Percentiles rank a stretch among this genome's conserved stretches.
Evolutionary conservation across 2,329 filamentous ascomycete species (phyloP).

Genomic region (Fusarium agapanthi): DNA sequence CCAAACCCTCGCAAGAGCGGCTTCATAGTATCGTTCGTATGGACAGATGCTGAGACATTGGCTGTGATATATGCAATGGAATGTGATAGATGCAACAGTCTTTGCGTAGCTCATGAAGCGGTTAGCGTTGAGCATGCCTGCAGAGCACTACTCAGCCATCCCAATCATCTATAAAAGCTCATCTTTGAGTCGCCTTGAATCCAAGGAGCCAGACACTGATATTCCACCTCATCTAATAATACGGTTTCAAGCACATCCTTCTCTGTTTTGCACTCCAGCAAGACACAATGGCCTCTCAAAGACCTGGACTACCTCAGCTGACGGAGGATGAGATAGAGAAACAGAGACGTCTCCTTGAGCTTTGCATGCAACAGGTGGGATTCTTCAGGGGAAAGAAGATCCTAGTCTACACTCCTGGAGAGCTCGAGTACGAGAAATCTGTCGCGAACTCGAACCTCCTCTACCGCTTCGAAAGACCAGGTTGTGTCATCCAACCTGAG

Average conservation of each 20-base stretch:
- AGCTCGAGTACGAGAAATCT: slow-evolving; percentile 19
- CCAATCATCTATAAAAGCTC: not conserved
- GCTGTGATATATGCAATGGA: not conserved
- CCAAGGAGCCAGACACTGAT: too few relatives aligned
- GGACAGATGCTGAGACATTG: not conserved
- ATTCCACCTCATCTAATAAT: too few relatives aligned
- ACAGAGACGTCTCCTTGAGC: not conserved
- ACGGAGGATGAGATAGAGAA: fast-evolving
- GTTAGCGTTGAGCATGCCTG: not conserved
- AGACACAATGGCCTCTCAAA: not conserved
- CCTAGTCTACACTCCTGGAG: not conserved
- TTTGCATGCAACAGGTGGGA: slow-evolving; percentile 2
- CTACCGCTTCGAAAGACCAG: slow-evolving; percentile 24
- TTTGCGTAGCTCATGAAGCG: fast-evolving
- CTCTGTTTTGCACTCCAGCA: too few relatives aligned
- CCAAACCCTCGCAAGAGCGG: not conserved
- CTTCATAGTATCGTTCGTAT: fast-evolving
- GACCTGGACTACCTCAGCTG: fast-evolving
- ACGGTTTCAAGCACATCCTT: too few relatives aligned
- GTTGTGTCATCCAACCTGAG: slow-evolving; percentile 22
- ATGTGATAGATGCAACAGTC: not conserved
- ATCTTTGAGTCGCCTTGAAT: fast-evolving
- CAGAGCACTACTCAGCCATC: fast-evolving
- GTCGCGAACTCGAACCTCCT: slow-evolving; percentile 26
- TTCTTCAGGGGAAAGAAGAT: slow-evolving; percentile 4